Evolutionary conservation across 2,329 filamentous ascomycete species (phyloP).

Genomic region (Hypomyces rosellus): DNA sequence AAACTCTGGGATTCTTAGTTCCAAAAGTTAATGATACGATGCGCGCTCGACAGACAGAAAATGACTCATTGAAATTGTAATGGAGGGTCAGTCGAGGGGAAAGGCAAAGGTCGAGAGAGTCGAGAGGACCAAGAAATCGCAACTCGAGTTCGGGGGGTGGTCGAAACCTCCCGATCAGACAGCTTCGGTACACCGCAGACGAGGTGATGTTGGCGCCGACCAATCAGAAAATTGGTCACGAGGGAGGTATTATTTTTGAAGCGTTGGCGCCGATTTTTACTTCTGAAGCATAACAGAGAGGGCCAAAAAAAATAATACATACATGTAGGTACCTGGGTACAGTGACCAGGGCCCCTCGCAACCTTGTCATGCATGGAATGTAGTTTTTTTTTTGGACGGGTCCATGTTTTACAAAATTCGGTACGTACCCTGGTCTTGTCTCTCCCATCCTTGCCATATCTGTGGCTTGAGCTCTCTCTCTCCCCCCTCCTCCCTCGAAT

Average conservation of each 20-base stretch:
- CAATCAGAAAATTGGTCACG: conserved; percentile 36
- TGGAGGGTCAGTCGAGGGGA: conserved; percentile 20
- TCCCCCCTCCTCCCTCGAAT: too few relatives aligned
- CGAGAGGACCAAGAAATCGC: conserved; percentile 9
- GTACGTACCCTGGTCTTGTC: too few relatives aligned
- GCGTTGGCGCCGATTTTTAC: conserved; percentile 27
- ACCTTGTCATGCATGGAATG: too few relatives aligned
- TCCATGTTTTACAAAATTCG: too few relatives aligned
- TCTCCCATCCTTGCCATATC: too few relatives aligned
- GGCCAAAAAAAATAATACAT: too few relatives aligned
- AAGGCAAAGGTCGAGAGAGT: conserved; percentile 21
- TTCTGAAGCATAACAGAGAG: conserved; percentile 8
- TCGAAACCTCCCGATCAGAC: conserved; percentile 24
- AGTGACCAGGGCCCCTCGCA: too few relatives aligned
- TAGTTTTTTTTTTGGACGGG: too few relatives aligned
- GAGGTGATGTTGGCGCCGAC: conserved; percentile 28
- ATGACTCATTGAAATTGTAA: conserved; percentile 27
- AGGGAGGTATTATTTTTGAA: conserved; percentile 28
- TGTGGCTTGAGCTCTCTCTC: too few relatives aligned
- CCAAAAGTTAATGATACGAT: not conserved
- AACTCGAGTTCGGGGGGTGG: conserved; percentile 23
- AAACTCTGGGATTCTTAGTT: conserved; percentile 2
- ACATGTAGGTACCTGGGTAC: too few relatives aligned
- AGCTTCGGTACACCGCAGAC: conserved; percentile 26
- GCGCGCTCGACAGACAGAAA: conserved; percentile 12